phyloP scores from a whole-genome alignment of 164 flowering plant species.

The Brasenia schreberi region DNA sequence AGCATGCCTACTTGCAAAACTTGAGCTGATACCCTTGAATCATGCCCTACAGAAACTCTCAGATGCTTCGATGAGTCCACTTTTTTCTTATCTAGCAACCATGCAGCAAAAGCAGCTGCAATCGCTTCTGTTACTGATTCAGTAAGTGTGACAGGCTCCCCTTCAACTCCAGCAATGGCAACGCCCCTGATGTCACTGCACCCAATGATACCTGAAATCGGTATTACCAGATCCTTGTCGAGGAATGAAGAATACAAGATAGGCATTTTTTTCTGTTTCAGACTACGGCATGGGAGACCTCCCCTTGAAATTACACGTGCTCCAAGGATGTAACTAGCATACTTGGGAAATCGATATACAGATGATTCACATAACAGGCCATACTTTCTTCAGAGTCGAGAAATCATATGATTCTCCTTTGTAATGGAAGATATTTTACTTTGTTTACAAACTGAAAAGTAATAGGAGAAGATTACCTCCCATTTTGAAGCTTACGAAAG shows the following conservation, averaged over 20 bases:
- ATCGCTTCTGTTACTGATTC: constrained; percentile 91
- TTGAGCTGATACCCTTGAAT: constrained; percentile 93
- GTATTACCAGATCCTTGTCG: background rate
- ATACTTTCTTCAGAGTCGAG: background rate
- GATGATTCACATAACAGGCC: background rate
- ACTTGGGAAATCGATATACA: background rate
- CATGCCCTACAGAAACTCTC: constrained; percentile 87
- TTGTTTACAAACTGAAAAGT: background rate
- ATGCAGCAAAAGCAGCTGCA: constrained; percentile 87
- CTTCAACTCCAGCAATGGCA: constrained; percentile 91
- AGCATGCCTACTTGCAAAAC: constrained; percentile 39
- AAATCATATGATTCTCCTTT: background rate
- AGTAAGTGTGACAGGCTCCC: constrained; percentile 81
- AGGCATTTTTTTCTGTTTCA: background rate
- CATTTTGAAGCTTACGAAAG: constrained; percentile 93
- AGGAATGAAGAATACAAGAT: background rate
- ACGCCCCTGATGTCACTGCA: constrained; percentile 95
- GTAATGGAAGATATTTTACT: background rate
- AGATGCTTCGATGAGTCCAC: constrained; percentile 35
- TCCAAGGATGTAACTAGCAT: background rate
- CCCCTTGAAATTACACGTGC: no score
- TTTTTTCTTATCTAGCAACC: constrained; percentile 70
- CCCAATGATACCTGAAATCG: background rate
- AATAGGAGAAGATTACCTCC: constrained; percentile 39
- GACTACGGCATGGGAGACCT: no score